Percentiles rank a stretch among this genome's conserved stretches.
Conservation (phyloP, 2,329 filamentous ascomycete species). For the Nakataea oryzae region DNA sequence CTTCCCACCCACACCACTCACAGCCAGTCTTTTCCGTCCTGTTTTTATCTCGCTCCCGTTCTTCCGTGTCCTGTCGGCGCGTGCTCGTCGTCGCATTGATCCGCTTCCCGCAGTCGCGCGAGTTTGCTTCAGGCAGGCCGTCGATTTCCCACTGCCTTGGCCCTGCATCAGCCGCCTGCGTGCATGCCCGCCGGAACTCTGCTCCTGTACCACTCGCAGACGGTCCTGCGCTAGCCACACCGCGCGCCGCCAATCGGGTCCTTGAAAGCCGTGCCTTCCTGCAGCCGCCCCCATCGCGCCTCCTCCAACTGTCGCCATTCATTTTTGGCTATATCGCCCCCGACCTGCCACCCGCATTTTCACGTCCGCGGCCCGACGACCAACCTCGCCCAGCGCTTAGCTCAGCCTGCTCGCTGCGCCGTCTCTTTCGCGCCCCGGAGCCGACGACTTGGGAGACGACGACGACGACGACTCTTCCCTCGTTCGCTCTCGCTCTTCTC, state of each 20-base stretch:
- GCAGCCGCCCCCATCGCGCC: neutral
- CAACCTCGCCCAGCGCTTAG: neutral
- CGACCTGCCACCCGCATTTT: neutral
- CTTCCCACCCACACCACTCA: neutral
- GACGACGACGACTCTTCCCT: neutral
- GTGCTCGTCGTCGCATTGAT: neutral
- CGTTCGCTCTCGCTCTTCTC: too few species aligned
- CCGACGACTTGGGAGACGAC: neutral
- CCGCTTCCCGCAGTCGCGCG: neutral
- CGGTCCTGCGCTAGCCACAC: neutral
- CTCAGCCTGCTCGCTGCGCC: neutral
- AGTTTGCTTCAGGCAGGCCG: neutral
- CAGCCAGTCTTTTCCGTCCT: neutral
- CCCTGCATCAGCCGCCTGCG: neutral
- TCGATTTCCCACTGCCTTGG: neutral
- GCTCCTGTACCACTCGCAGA: neutral
- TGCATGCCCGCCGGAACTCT: neutral
- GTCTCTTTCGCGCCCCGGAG: neutral
- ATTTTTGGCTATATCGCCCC: neutral
- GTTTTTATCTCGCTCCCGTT: neutral
- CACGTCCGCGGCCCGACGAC: neutral
- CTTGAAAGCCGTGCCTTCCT: neutral
- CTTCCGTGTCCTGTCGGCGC: neutral
- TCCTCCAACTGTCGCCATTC: constrained; percentile 8
- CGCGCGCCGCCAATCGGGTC: neutral